Percentiles rank a stretch among this genome's conserved stretches.
phyloP scores from a whole-genome alignment of 2,329 filamentous ascomycete genomes.

The Penicillium sp. region DNA sequence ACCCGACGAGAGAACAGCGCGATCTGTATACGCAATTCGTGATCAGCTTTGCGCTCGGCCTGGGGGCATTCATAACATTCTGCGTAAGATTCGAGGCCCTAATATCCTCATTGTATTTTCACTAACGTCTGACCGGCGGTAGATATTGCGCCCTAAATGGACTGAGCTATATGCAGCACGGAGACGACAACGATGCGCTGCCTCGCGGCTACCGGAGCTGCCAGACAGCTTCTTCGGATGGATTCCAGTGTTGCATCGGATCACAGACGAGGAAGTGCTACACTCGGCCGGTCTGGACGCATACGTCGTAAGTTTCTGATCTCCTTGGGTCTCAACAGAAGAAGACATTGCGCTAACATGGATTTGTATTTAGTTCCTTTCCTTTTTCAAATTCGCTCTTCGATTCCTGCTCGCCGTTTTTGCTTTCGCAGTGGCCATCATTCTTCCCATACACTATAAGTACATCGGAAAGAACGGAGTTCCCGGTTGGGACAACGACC shows the following conservation, averaged over 20 bases:
- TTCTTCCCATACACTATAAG: slow-evolving; percentile 81
- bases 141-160: slow-evolving; percentile 91
- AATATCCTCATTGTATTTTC: neutral
- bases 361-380: slow-evolving; percentile 65
- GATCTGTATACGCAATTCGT: slow-evolving; percentile 51
- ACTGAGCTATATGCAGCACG: slow-evolving; percentile 86
- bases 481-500: slow-evolving; percentile 41
- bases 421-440: slow-evolving; percentile 77
- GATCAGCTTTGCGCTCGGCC: slow-evolving; percentile 47
- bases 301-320: slow-evolving; percentile 69
- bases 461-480: slow-evolving; percentile 56
- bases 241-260: slow-evolving; percentile 82
- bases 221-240: slow-evolving; percentile 88
- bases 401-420: slow-evolving; percentile 79
- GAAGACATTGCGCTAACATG: slow-evolving; percentile 8
- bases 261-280: slow-evolving; percentile 87
- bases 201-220: slow-evolving; percentile 72
- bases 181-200: slow-evolving; percentile 72
- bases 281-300: slow-evolving; percentile 91
- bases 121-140: slow-evolving; percentile 19
- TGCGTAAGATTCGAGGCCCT: slow-evolving; percentile 41
- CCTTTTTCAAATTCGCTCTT: slow-evolving; percentile 95
- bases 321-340: neutral
- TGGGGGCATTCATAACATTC: slow-evolving; percentile 51
- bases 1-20: slow-evolving; percentile 39